Evolutionary conservation across 2,329 filamentous ascomycete species (phyloP).

Genomic region (Alternaria brassicicola): DNA sequence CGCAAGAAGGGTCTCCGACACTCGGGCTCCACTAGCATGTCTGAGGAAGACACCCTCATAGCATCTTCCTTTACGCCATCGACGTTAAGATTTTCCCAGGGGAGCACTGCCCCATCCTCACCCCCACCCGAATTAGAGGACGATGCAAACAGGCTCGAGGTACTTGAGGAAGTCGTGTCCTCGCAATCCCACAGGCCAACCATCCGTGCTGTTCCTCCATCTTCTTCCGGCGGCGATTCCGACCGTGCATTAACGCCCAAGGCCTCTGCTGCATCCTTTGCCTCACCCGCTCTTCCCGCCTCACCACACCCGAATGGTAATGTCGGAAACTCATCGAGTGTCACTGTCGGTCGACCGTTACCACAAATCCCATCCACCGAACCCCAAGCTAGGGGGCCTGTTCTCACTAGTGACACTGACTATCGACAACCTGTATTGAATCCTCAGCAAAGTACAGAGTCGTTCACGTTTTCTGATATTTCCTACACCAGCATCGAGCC

Average conservation of each 20-base stretch:
- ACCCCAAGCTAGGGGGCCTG: constrained; percentile 40
- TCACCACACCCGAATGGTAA: constrained; percentile 30
- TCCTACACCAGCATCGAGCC: constrained; percentile 44
- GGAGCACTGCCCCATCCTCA: constrained; percentile 48
- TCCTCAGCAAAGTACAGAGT: constrained; percentile 40
- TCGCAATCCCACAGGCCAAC: constrained; percentile 34
- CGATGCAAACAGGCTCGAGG: constrained; percentile 39
- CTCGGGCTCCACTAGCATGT: constrained; percentile 47
- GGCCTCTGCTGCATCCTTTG: constrained; percentile 47
- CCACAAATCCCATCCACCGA: constrained; percentile 35
- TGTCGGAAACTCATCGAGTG: constrained; percentile 38
- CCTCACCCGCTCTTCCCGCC: constrained; percentile 39
- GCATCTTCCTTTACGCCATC: constrained; percentile 46
- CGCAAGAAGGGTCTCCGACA: constrained; percentile 45
- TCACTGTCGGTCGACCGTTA: constrained; percentile 33
- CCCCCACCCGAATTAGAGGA: constrained; percentile 38
- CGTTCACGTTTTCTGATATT: constrained; percentile 46
- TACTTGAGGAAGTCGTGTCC: constrained; percentile 44
- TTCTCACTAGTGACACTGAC: constrained; percentile 41
- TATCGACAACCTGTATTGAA: constrained; percentile 36
- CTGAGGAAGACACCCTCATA: constrained; percentile 48
- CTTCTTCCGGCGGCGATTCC: constrained; percentile 42
- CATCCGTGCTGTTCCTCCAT: constrained; percentile 48
- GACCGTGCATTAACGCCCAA: constrained; percentile 45
- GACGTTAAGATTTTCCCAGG: constrained; percentile 48